Evolutionary conservation across 2,329 filamentous ascomycete species (phyloP).

Genomic region (Parascedosporium putredinis): DNA sequence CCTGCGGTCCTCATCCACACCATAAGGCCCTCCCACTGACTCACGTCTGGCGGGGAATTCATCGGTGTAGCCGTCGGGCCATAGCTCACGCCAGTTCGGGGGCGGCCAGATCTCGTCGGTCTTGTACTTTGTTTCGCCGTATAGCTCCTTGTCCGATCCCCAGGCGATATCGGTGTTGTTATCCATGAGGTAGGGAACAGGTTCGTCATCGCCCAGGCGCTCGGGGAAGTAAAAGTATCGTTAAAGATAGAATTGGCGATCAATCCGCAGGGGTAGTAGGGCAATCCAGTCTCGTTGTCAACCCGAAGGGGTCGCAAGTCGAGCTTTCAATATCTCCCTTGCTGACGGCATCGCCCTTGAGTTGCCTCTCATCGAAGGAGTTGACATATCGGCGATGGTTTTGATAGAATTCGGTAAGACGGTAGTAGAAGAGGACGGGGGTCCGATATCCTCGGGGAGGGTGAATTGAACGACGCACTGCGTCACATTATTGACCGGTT

Average conservation of each 20-base stretch:
- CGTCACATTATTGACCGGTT: constrained; percentile 24
- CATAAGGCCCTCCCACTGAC: constrained; percentile 75
- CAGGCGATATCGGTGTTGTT: constrained; percentile 71
- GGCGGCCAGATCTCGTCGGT: constrained; percentile 62
- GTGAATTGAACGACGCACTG: constrained; percentile 69
- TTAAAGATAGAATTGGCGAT: constrained; percentile 98
- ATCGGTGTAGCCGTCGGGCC: constrained; percentile 58
- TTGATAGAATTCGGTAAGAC: constrained; percentile 95
- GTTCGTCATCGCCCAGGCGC: constrained; percentile 38
- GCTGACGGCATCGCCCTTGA: constrained; percentile 58
- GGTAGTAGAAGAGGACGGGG: constrained; percentile 93
- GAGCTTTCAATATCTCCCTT: constrained; percentile 52
- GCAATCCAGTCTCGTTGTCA: constrained; percentile 40
- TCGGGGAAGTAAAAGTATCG: constrained; percentile 64
- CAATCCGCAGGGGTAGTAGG: constrained; percentile 89
- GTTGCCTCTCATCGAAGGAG: constrained; percentile 73
- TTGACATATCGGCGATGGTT: constrained; percentile 95
- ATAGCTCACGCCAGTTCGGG: constrained; percentile 71
- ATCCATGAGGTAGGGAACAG: constrained; percentile 60
- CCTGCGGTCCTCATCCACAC: constrained; percentile 99
- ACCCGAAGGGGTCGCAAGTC: constrained; percentile 65
- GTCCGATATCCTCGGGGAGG: constrained; percentile 66
- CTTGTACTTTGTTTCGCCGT: constrained; percentile 59
- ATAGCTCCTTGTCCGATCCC: constrained; percentile 71
- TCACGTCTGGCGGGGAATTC: constrained; percentile 59